Conservation (phyloP, 192 early-diverging fungal genomes). For the Mortierella alpina region DNA sequence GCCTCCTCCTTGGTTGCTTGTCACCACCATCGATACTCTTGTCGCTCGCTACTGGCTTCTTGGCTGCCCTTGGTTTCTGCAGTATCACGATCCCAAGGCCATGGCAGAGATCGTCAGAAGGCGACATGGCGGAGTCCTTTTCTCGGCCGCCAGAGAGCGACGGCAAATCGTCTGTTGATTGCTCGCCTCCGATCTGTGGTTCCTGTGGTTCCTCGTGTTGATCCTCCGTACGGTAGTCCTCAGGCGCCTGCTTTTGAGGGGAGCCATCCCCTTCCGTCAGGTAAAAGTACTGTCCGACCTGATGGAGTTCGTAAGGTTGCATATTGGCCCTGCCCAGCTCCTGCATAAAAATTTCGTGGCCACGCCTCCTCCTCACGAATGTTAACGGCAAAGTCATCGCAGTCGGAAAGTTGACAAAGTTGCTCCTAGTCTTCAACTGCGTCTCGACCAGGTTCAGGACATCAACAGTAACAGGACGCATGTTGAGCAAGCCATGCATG, state of each 20-base stretch:
- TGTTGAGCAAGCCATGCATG: constrained; percentile 72
- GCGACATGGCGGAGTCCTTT: constrained; percentile 8
- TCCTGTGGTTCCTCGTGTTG: background rate
- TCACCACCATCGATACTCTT: constrained; percentile 16
- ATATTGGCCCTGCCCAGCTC: constrained; percentile 59
- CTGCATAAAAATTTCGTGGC: constrained; percentile 63
- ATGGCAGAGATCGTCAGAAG: constrained; percentile 60
- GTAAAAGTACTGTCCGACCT: constrained; percentile 65
- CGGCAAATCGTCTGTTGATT: constrained; percentile 18
- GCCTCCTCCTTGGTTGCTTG: constrained; percentile 21
- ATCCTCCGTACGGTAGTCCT: background rate
- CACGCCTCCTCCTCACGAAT: constrained; percentile 61
- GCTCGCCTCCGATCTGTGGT: too few species aligned
- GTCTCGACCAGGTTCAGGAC: constrained; percentile 62
- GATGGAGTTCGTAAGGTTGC: constrained; percentile 60
- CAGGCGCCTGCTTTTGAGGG: constrained; percentile 7
- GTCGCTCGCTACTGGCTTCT: background rate
- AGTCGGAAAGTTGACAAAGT: constrained; percentile 68
- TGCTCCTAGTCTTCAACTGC: constrained; percentile 64
- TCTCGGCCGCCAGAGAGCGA: constrained; percentile 17
- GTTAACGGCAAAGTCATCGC: constrained; percentile 59
- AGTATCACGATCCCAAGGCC: constrained; percentile 63
- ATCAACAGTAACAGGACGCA: constrained; percentile 63
- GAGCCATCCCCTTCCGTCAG: constrained; percentile 51
- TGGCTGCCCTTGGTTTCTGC: constrained; percentile 11